Evolutionary conservation across 345 rosid genomes (phyloP), one percentile per base, ranked within the genome.

Genomic region (Nasturtium officinale): DNA sequence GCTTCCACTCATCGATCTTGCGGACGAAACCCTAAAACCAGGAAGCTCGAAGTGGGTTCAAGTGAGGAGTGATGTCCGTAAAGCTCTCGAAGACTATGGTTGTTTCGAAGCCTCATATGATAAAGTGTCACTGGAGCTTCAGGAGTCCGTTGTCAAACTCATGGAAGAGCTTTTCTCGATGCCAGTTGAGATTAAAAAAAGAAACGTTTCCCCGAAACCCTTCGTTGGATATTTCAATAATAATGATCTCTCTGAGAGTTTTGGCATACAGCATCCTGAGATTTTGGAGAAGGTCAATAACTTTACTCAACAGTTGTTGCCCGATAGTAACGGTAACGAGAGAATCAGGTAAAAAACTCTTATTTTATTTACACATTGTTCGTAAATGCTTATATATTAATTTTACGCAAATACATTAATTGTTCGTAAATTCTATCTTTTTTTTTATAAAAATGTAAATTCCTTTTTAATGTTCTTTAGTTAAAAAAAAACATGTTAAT

Each of bases 21-120:
- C 65, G 8, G 74, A 70, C 66, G n/a, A 70, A 70, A 47, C 74
- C 47, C 58, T 70, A 70, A 47, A 18, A 46, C 74, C 74, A 20
- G 74, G 74, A 69, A 46, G 57, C 21, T 23, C 40, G 50, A 69
- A 69, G 57, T 69, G 74, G 74, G 48, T 46, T 46, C 9, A 58
- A 32, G 65, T 70, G 57, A 70, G 65, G 13, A 43, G 7, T 47
- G 66, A 59, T 46, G 74, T 72, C 52, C 76, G 76, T 50, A 63
- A 61, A 72, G 76, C 76, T 38, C 30, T 72, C 13, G 76, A 72
- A 51, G 69, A 72, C 0, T 72, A 25, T 12, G 76, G 76, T 5
- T 55, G 43, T 38, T 52, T 62, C 52, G 69, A 72, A 46, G 76
- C 43, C 20, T 25, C 38, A 9, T 72, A 57, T 15, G 50, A 72